A percentile compares a stretch with the other conserved stretches of the same genome.
Conservation (phyloP, 441 rosid genomes). For the Geranium incanum region DNA sequence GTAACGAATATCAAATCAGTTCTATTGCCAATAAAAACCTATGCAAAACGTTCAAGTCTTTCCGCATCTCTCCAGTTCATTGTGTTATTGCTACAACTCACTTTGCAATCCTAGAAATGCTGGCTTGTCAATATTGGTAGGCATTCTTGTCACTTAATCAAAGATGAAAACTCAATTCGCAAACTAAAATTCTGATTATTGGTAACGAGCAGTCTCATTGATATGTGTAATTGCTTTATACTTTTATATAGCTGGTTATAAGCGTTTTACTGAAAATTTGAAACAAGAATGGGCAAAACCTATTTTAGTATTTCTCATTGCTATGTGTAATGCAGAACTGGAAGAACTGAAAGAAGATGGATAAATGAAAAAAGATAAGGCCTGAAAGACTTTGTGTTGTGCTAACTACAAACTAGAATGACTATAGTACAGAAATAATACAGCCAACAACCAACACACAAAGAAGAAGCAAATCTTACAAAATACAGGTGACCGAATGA, state of each 20-base stretch:
- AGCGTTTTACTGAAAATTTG: not conserved
- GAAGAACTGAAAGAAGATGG: too few relatives aligned
- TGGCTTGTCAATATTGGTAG: not conserved
- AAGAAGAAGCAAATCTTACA: not conserved
- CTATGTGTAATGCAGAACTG: too few relatives aligned
- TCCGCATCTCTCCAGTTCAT: too few relatives aligned
- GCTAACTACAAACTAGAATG: not conserved
- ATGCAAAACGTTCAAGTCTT: too few relatives aligned
- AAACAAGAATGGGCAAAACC: not conserved
- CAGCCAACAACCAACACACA: not conserved
- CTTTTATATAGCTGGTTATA: not conserved
- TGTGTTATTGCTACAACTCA: not conserved
- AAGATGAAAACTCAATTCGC: not conserved
- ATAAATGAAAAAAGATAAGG: not conserved
- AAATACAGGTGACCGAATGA: slow-evolving; percentile 7
- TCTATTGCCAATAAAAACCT: not conserved
- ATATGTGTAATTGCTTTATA: not conserved
- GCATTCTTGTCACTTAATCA: not conserved
- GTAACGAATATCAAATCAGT: not conserved
- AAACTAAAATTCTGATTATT: not conserved
- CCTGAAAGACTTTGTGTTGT: not conserved
- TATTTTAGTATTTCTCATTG: too few relatives aligned
- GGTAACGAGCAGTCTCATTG: not conserved
- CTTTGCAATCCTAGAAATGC: not conserved
- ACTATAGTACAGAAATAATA: not conserved